These are phyloP conservation scores for Candida neerlandica DNA, from an alignment of 1,139 yeast genomes.

Conservation along the genomic window DNA sequence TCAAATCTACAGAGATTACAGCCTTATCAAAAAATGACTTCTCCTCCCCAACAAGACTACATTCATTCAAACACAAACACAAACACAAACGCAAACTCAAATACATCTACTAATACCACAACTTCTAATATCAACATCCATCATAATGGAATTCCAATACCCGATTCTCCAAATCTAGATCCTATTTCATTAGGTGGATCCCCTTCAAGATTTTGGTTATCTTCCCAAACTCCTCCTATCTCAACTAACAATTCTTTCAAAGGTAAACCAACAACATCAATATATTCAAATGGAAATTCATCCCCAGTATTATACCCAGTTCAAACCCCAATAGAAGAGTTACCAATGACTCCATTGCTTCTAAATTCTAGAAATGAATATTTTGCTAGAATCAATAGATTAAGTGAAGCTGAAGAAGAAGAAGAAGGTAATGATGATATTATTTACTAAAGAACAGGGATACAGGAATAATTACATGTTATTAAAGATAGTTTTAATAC, in stretches of 20 bases:
- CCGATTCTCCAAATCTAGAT: conserved; percentile 55
- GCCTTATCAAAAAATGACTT: conserved; percentile 37
- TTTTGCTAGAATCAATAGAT: conserved; percentile 9
- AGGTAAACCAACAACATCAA: conserved; percentile 21
- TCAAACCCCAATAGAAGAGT: conserved; percentile 46
- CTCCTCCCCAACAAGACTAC: conserved; percentile 29
- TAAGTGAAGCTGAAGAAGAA: conserved; percentile 16
- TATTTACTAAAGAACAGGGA: background rate
- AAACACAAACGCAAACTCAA: background rate
- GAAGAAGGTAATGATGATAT: conserved; percentile 14
- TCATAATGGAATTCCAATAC: conserved; percentile 20
- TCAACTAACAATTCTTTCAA: conserved; percentile 26
- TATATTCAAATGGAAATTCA: conserved; percentile 24
- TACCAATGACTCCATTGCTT: conserved; percentile 51
- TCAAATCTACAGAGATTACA: conserved; percentile 30
- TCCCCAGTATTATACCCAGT: conserved; percentile 47
- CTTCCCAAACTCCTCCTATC: conserved; percentile 55
- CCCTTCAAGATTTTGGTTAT: conserved; percentile 57
- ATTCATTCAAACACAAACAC: conserved; percentile 17
- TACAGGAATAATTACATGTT: background rate
- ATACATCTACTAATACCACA: background rate
- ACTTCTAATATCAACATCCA: conserved; percentile 5
- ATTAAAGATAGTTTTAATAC: too few species aligned
- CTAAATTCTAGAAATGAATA: conserved; percentile 23
- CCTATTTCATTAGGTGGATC: conserved; percentile 58